Evolutionary conservation across 2,329 filamentous ascomycete genomes (phyloP).

Genomic region (Pestalotiopsis sp.): DNA sequence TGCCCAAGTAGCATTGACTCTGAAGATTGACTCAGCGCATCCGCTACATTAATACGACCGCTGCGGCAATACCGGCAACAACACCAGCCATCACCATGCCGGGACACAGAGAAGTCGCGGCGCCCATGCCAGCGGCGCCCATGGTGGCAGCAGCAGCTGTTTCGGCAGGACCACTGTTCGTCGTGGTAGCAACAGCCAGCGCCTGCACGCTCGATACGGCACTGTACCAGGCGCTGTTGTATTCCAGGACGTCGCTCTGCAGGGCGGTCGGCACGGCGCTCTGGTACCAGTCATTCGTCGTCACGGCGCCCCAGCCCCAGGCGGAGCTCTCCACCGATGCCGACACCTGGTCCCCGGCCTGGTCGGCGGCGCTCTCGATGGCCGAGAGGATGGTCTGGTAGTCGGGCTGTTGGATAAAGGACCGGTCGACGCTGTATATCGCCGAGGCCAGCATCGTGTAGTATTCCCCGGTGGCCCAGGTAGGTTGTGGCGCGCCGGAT

Average conservation of each 20-base stretch:
- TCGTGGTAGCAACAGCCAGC: constrained; percentile 17
- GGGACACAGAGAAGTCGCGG: background rate
- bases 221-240: constrained; percentile 16
- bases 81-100: constrained; percentile 1
- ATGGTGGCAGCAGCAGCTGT: constrained; percentile 17
- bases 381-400: constrained; percentile 20
- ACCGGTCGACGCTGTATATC: constrained; percentile 21
- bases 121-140: constrained; percentile 14
- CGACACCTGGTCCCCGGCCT: constrained; percentile 15
- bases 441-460: constrained; percentile 20
- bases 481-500: constrained; percentile 13
- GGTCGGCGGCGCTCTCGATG: constrained; percentile 19
- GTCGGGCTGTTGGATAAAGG: constrained; percentile 18
- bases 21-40: background rate
- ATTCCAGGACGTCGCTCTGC: constrained; percentile 17
- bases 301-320: constrained; percentile 20
- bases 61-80: constrained; percentile 1
- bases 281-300: constrained; percentile 20
- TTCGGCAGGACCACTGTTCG: constrained; percentile 4
- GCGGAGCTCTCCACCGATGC: constrained; percentile 16
- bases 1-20: background rate
- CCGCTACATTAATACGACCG: background rate
- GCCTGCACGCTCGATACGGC: constrained; percentile 18
- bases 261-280: constrained; percentile 14
- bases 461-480: constrained; percentile 22